phyloP scores from a whole-genome alignment of 108 stramenopile species.

The Seminavis robusta region DNA sequence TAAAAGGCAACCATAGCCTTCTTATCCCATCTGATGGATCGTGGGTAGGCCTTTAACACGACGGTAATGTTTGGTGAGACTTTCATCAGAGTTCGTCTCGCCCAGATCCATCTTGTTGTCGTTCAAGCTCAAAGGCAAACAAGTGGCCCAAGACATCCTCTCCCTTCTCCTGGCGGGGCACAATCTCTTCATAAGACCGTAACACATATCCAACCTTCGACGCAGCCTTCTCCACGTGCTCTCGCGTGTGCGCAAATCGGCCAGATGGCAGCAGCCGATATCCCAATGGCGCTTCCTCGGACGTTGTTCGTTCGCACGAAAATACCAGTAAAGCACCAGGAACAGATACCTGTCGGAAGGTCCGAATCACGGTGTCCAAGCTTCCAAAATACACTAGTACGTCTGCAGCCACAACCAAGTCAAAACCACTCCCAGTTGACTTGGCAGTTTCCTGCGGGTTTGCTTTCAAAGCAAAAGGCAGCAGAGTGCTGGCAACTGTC shows the following conservation, averaged over 20 bases:
- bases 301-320: constrained; percentile 56
- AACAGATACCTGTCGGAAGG: constrained; percentile 23
- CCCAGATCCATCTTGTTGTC: neutral
- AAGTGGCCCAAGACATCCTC: constrained; percentile 59
- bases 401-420: constrained; percentile 73
- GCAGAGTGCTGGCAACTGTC: constrained; percentile 27
- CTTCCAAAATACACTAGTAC: constrained; percentile 72
- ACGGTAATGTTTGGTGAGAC: too few species aligned
- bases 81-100: constrained; percentile 7
- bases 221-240: constrained; percentile 44
- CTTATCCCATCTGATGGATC: too few species aligned
- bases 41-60: too few species aligned
- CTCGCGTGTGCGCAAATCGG: constrained; percentile 67
- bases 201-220: constrained; percentile 38
- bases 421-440: too few species aligned
- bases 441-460: too few species aligned
- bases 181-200: constrained; percentile 41
- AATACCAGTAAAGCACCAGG: constrained; percentile 40
- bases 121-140: constrained; percentile 42
- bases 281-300: constrained; percentile 47
- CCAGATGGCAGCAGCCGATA: constrained; percentile 57
- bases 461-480: too few species aligned
- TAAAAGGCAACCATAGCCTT: too few species aligned
- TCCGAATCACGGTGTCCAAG: constrained; percentile 36
- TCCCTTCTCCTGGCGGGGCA: constrained; percentile 70